Base-by-base conservation (phyloP, 2,329 filamentous ascomycete genomes). In the Hypoxylon sp. region DNA sequence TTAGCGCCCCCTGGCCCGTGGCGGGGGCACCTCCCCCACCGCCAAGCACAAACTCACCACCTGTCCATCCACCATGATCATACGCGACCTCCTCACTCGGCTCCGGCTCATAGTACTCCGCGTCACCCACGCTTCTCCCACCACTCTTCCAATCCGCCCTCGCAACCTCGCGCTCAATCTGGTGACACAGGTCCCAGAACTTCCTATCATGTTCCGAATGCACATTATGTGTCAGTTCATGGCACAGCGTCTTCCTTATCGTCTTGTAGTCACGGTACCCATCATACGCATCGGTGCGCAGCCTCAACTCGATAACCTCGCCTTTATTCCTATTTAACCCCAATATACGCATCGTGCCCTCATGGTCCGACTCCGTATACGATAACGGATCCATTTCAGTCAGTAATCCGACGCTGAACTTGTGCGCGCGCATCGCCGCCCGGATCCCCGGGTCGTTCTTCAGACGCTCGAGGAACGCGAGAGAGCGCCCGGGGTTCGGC, bases 311-410 rank as follows among this genome's bases (percentile, higher is more conserved):
- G 61, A 99, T 97, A 0, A 93, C 92, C 78, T 97, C 91, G 65
- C 96, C 96, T 2, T 84, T 80, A 75, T 98, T 97, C 9, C 93
- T 84, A 76, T 99, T 99, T 41, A 98, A 78, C 0, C 96, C 96
- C 0, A 98, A 80, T 1, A 92, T 94, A 46, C 93, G 86, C 52
- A 89, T 89, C n/a, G 85, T 86, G 48, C 87, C 86, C 73, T 96
- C 91, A 74, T 92, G 90, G 2, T 87, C 92, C 1, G 82, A 78
- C 67, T 85, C 78, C 0, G 94, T 97, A 78, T 97, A 89, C 70
- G 90, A 86, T 0, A 90, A 84, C 0, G 96, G 96, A 73, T 99
- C 92, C 95, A 99, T 98, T 80, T 99, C 96, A 0, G 94, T 97
- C 25, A 99, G 84, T 2, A 98, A 79, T 0, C 90, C 90, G 0